A percentile compares a stretch with the other conserved stretches of the same genome.
Conservation (phyloP, 2,329 filamentous ascomycete genomes). For the Sporothrix mexicana region DNA sequence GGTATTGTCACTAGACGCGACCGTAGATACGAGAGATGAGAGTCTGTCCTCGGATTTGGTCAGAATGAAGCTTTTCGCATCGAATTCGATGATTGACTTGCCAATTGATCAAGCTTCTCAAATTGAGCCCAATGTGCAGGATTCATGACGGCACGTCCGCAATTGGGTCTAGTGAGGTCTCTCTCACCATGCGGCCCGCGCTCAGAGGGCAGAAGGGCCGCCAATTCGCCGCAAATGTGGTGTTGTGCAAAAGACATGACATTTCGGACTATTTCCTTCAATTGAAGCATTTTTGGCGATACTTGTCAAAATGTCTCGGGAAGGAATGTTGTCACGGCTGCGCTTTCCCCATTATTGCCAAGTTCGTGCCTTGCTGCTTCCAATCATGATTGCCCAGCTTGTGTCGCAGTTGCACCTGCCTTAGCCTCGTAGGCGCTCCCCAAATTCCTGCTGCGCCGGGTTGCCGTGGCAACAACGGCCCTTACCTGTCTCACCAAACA, state of each 20-base stretch:
- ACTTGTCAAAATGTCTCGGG: constrained; percentile 19
- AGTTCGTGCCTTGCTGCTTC: constrained; percentile 1
- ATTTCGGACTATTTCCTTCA: not conserved
- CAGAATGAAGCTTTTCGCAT: not conserved
- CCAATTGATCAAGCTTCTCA: not conserved
- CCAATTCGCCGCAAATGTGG: no score
- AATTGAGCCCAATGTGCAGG: not conserved
- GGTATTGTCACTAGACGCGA: not conserved
- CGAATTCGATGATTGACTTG: not conserved
- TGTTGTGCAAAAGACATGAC: not conserved
- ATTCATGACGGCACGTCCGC: not conserved
- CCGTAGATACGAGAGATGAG: not conserved
- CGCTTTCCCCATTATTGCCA: constrained; percentile 9
- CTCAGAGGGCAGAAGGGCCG: not conserved
- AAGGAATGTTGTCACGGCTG: constrained; percentile 23
- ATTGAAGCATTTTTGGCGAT: not conserved
- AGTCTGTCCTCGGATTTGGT: not conserved
- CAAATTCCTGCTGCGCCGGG: not conserved
- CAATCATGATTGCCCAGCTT: not conserved
- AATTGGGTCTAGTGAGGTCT: not conserved
- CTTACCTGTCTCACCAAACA: constrained; percentile 23
- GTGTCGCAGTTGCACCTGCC: constrained; percentile 23
- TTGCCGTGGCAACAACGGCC: constrained; percentile 31
- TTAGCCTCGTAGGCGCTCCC: not conserved
- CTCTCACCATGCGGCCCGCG: not conserved